Conservation (phyloP, 75 land plant genomes). For the Picea sitchensis region DNA sequence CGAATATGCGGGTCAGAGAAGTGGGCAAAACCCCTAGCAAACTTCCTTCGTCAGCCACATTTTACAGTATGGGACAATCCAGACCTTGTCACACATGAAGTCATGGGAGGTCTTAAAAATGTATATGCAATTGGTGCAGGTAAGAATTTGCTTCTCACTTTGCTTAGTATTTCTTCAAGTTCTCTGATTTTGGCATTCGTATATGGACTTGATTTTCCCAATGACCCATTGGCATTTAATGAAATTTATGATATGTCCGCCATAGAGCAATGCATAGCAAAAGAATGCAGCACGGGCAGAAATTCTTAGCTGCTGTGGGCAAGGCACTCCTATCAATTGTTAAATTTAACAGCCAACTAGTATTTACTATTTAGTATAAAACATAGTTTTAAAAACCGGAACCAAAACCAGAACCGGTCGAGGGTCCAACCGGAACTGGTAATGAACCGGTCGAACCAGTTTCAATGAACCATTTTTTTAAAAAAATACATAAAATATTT, state of each 20-base stretch:
- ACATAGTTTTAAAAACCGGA: too few relatives aligned
- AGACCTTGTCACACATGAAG: constrained; percentile 95
- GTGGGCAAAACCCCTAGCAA: constrained; percentile 95
- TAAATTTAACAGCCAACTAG: too few relatives aligned
- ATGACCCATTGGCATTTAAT: neutral
- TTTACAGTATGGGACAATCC: constrained; percentile 97
- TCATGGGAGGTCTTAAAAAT: constrained; percentile 98
- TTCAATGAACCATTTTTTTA: too few relatives aligned
- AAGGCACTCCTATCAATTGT: too few relatives aligned
- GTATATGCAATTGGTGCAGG: constrained; percentile 99
- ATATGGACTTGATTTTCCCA: neutral
- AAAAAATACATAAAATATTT: too few relatives aligned
- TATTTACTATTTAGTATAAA: too few relatives aligned
- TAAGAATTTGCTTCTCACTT: constrained; percentile 17
- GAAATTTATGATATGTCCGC: neutral
- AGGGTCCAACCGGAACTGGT: too few relatives aligned
- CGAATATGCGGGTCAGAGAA: constrained; percentile 94
- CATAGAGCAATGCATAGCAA: neutral
- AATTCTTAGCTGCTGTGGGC: too few relatives aligned
- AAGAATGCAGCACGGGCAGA: neutral
- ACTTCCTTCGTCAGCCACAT: constrained; percentile 91
- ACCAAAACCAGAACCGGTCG: too few relatives aligned
- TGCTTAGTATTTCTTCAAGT: neutral
- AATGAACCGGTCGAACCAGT: too few relatives aligned
- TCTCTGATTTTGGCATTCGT: neutral